phyloP scores from a whole-genome alignment of 1,284 basidiomycete genomes.

The Lentinula novae-zelandiae region DNA sequence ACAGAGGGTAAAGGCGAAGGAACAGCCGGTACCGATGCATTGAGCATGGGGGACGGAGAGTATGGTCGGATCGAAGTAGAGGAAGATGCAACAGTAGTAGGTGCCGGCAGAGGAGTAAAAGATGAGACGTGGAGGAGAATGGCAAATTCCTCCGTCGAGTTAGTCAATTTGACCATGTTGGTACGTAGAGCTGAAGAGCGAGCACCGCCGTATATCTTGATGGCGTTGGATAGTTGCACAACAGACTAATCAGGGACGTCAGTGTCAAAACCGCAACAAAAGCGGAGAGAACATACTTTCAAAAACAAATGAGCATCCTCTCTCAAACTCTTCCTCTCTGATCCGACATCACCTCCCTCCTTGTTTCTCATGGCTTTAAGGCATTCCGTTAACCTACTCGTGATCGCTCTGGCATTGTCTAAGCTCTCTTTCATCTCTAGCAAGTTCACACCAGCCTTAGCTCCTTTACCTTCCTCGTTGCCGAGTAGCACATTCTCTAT shows the following conservation, averaged over 20 bases:
- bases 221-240: constrained; percentile 61
- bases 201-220: constrained; percentile 55
- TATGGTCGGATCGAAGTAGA: constrained; percentile 46
- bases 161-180: constrained; percentile 69
- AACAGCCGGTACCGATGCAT: constrained; percentile 15
- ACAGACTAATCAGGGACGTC: constrained; percentile 44
- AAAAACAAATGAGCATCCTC: constrained; percentile 72
- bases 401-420: constrained; percentile 52
- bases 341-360: constrained; percentile 31
- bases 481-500: constrained; percentile 58
- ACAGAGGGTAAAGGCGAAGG: constrained; percentile 17
- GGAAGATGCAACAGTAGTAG: background rate
- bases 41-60: constrained; percentile 62
- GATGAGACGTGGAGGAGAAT: constrained; percentile 79
- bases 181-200: constrained; percentile 55
- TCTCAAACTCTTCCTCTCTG: constrained; percentile 55
- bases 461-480: constrained; percentile 30
- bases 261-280: constrained; percentile 2
- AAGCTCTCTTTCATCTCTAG: constrained; percentile 47
- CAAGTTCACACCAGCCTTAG: background rate
- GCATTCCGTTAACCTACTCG: constrained; percentile 51
- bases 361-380: constrained; percentile 46
- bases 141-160: constrained; percentile 75
- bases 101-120: constrained; percentile 46
- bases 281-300: constrained; percentile 44